phyloP scores from a whole-genome alignment of 495 filamentous ascomycete species.

The Tuber magnatum region DNA sequence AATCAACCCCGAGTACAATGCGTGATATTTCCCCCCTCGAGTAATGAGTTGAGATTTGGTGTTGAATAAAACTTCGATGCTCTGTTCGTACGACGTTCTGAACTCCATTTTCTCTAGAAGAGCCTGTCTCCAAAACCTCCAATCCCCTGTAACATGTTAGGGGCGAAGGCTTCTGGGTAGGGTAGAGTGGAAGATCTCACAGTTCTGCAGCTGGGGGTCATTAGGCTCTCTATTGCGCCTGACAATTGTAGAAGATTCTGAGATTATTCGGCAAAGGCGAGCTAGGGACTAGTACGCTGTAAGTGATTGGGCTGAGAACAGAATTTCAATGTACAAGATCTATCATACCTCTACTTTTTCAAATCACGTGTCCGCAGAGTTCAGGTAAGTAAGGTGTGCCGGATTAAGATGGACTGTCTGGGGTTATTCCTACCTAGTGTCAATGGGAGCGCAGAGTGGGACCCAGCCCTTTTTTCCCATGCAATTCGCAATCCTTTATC shows the following conservation, averaged over 20 bases:
- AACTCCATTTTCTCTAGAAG: slow-evolving; percentile 21
- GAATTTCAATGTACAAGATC: not conserved
- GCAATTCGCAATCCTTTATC: not conserved
- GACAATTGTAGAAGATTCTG: not conserved
- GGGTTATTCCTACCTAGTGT: not conserved
- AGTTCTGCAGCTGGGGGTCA: not conserved
- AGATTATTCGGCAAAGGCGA: not conserved
- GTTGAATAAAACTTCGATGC: not conserved
- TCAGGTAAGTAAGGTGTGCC: not conserved
- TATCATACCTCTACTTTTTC: not conserved
- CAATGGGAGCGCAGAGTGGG: not conserved
- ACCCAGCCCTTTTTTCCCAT: not conserved
- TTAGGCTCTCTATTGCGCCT: not conserved
- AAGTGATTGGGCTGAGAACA: not conserved
- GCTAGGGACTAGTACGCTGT: not conserved
- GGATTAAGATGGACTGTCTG: too few species aligned
- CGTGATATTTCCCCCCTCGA: not conserved
- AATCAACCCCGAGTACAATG: not conserved
- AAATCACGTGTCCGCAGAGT: not conserved
- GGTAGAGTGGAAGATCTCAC: not conserved
- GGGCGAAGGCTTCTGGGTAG: not conserved
- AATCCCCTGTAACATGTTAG: not conserved
- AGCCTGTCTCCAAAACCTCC: slow-evolving; percentile 8
- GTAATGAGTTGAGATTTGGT: not conserved
- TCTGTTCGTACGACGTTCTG: slow-evolving; percentile 17